Percentiles rank a stretch among this genome's conserved stretches.
Conservation (phyloP, 805 yeast genomes). For the Naumovozyma castellii region DNA sequence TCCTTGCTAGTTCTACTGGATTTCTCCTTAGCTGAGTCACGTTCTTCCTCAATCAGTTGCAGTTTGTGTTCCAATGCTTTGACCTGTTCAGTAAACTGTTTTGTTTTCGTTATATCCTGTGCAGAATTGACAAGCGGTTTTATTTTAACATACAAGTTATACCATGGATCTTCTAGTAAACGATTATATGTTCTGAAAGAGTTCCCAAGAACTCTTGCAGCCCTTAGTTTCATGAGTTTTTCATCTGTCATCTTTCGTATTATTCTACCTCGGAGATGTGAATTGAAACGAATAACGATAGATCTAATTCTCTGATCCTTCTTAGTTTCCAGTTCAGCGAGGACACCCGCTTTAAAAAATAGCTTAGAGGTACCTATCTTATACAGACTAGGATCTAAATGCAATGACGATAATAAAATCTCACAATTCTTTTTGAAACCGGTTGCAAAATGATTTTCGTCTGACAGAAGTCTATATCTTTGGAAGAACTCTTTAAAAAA, state of each 20-base stretch:
- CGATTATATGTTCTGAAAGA: conserved; percentile 47
- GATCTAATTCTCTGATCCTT: conserved; percentile 56
- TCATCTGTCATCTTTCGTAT: conserved; percentile 41
- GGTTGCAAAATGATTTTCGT: conserved; percentile 32
- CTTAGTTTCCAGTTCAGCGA: conserved; percentile 75
- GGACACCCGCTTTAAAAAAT: conserved; percentile 91
- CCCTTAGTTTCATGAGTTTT: conserved; percentile 51
- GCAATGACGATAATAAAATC: conserved; percentile 50
- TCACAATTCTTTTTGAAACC: conserved; percentile 62
- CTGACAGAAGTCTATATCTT: conserved; percentile 58
- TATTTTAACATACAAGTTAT: conserved; percentile 54
- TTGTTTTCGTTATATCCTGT: conserved; percentile 48
- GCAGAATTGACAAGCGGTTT: conserved; percentile 68
- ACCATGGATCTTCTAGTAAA: conserved; percentile 63
- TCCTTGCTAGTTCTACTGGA: conserved; percentile 22
- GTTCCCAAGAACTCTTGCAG: conserved; percentile 57
- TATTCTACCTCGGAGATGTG: conserved; percentile 54
- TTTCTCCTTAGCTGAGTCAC: conserved; percentile 22
- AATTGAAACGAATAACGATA: conserved; percentile 53
- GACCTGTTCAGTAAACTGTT: conserved; percentile 48
- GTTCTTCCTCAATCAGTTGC: conserved; percentile 30
- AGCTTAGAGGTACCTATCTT: conserved; percentile 90
- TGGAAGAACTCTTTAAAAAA: conserved; percentile 69
- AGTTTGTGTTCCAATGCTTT: conserved; percentile 41
- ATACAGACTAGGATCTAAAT: conserved; percentile 65